Evolutionary conservation across 805 yeast genomes (phyloP), one percentile per base, ranked within the genome.

Genomic region (Komagataella mondaviorum): DNA sequence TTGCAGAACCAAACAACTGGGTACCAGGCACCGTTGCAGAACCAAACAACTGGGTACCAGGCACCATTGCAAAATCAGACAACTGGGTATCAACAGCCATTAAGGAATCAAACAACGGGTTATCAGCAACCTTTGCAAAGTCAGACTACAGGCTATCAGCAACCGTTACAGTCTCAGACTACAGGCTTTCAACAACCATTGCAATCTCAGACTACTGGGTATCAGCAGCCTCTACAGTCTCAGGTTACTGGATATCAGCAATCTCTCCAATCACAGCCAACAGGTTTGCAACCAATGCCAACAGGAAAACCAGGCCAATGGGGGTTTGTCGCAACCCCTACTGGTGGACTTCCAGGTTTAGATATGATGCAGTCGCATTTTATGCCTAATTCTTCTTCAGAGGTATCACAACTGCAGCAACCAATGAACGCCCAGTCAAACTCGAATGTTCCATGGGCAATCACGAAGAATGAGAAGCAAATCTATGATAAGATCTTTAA

Each of bases 401-500:
- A 63, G 56, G 54, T 59, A 3, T 57, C 55, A 6, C 60, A 59
- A 43, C 56, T 66, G 43, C 61, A 57, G 23, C 59, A 56, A 22
- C 55, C 61, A 4, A 63, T 66, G 66, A 66, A 65, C 48, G 67
- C 65, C 3, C 45, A 50, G 6, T 39, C 52, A 17, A 60, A 65
- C 48, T 74, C 79, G 16, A 81, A 83, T 53, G 84, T 85, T 43
- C 78, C 85, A 7, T 81, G 87, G 85, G 85, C 89, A 22, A 88
- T 91, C 58, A 82, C 95, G 49, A 85, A 86, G 59, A 88, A 87
- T 59, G 98, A 91, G 63, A 90, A 88, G 63, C 75, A 75, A 52
- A 80, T 88, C 53, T 91, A 90, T 68, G 95, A 86, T 60, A 86
- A 83, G 49, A 87, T 91, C 53, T 91, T 93, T 69, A 77, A 75